Evolutionary conservation across 2,329 filamentous ascomycete species (phyloP), one percentile per base, ranked within the genome.

Genomic region (Microsporum audouinii): DNA sequence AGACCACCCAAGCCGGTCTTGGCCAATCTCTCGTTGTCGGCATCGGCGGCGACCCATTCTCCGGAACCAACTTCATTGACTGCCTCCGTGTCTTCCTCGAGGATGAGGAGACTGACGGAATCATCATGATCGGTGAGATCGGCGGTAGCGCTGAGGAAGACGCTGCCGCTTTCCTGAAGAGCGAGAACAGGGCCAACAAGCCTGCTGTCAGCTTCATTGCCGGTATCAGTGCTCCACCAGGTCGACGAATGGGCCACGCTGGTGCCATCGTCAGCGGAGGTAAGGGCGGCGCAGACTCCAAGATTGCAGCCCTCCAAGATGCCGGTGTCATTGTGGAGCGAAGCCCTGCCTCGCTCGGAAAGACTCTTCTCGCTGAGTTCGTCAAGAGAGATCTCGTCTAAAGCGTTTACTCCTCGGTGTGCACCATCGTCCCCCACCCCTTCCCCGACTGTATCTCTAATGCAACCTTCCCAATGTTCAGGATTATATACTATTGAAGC

Each of bases 51-150:
- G 94, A 99, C 79, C 94, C 94, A 70, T 99, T 99, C 84, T 92
- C 88, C 72, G 94, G 94, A 70, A 97, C 94, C 78, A 97, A 96
- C 85, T 99, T 97, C 82, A 97, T 99, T 79, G 94, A 99, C 84
- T 96, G 92, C 83, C 83, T 99, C 70, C 88, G 89, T 74, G 90
- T 97, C 74, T 99, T 99, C 85, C 85, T 96, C 70, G 82, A 95
- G 77, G 94, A 99, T 76, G 83, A 88, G 75, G 90, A 96, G 80
- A 99, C 94, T 43, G 94, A 99, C 75, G 94, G 94, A 74, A 96
- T 99, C 79, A 96, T 99, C 81, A 96, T 99, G 94, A 97, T 99
- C 76, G 94, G 94, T 74, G 94, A 97, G 82, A 97, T 99, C 75
- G 94, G 94, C 78, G 94, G 94, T 66, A 89, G 88, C 63, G 94